These are phyloP conservation scores for Pseudonitzschia multistriata DNA, from an alignment of 108 stramenopile genomes.

Conservation along the genomic window DNA sequence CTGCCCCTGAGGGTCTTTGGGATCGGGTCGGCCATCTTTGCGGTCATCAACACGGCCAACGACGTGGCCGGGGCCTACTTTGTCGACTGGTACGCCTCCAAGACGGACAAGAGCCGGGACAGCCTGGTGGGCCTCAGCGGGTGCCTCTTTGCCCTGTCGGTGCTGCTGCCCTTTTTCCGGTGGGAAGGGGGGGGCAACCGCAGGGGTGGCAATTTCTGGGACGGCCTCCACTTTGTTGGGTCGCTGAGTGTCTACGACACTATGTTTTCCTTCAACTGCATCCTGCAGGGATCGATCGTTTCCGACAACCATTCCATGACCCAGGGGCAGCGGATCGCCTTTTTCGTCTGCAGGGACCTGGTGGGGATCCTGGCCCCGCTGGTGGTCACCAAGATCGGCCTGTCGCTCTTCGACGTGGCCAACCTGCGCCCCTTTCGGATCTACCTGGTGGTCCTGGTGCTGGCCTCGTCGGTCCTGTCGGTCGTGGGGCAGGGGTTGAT, in stretches of 20 bases:
- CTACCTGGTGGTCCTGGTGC: slow-evolving; percentile 15
- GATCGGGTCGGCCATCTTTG: slow-evolving; percentile 25
- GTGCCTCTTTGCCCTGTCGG: slow-evolving; percentile 28
- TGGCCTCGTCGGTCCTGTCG: slow-evolving; percentile 17
- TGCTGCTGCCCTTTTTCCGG: slow-evolving; percentile 40
- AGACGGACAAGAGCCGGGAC: neutral
- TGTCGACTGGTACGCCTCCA: slow-evolving; percentile 21
- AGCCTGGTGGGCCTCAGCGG: slow-evolving; percentile 25
- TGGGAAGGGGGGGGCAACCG: neutral
- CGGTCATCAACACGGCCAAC: slow-evolving; percentile 35
- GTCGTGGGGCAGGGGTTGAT: slow-evolving; percentile 24
- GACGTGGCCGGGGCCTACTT: slow-evolving; percentile 36
- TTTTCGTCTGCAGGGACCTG: slow-evolving; percentile 33
- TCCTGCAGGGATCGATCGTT: slow-evolving; percentile 32
- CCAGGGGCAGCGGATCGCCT: slow-evolving; percentile 24
- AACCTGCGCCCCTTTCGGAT: slow-evolving; percentile 29
- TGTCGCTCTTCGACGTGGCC: slow-evolving; percentile 28
- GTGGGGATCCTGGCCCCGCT: slow-evolving; percentile 27
- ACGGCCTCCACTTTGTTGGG: slow-evolving; percentile 32
- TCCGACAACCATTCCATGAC: slow-evolving; percentile 34
- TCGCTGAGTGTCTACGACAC: slow-evolving; percentile 37
- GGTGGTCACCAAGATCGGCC: slow-evolving; percentile 25
- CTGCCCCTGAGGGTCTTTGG: slow-evolving; percentile 28
- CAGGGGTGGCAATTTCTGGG: slow-evolving; percentile 4
- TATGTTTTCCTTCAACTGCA: slow-evolving; percentile 29